Conservation (phyloP, 2,329 filamentous ascomycete species). For the Exserohilum turcica region DNA sequence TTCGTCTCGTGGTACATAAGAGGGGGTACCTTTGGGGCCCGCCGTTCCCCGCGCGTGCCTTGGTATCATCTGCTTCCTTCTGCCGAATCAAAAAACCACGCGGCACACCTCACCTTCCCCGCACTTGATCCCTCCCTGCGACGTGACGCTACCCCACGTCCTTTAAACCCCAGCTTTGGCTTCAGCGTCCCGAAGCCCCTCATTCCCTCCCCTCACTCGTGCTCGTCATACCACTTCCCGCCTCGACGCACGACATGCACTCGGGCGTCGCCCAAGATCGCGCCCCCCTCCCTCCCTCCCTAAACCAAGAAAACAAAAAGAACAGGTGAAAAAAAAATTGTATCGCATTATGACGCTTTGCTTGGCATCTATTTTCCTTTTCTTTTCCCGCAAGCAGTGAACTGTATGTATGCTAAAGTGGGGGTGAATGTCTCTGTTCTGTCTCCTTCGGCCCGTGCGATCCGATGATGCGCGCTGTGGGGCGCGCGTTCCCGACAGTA, state of each 20-base stretch:
- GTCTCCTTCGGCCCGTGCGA: constrained; percentile 4
- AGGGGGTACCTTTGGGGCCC: constrained; percentile 29
- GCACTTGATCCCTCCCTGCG: constrained; percentile 19
- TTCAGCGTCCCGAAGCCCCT: too few relatives aligned
- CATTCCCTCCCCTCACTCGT: too few relatives aligned
- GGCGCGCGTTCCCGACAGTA: constrained; percentile 7
- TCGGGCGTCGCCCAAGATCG: background rate
- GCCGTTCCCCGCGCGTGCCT: constrained; percentile 21
- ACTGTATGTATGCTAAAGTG: too few relatives aligned
- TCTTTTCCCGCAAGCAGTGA: background rate
- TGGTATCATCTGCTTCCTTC: constrained; percentile 18
- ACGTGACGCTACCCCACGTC: constrained; percentile 19
- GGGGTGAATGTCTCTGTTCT: constrained; percentile 4
- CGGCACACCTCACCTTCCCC: constrained; percentile 23
- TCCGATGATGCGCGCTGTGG: constrained; percentile 13
- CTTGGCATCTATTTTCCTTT: too few relatives aligned
- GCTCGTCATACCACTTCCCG: too few relatives aligned
- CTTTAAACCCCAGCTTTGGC: constrained; percentile 1
- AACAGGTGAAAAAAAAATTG: too few relatives aligned
- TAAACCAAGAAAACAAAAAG: too few relatives aligned
- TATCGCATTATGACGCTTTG: too few relatives aligned
- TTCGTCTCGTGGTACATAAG: constrained; percentile 29
- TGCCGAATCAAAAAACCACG: constrained; percentile 23
- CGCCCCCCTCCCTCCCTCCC: too few relatives aligned
- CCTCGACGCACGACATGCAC: background rate